Percentiles rank a stretch among this genome's conserved stretches.
Conservation (phyloP, 139 green algal genomes). For the Chlamydomonas incerta region DNA sequence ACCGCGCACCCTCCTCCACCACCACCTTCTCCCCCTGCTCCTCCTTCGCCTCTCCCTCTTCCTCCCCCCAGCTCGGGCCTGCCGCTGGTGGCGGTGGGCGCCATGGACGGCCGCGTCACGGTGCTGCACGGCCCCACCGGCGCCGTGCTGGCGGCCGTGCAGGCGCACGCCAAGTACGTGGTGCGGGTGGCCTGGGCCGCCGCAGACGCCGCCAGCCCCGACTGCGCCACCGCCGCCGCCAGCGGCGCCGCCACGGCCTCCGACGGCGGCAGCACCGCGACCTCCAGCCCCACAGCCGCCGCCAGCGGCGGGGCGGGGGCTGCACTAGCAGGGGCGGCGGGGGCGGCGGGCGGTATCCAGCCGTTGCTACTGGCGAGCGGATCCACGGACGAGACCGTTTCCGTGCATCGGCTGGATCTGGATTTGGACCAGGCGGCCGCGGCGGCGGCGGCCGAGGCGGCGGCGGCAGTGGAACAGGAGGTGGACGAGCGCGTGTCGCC, state of each 20-base stretch:
- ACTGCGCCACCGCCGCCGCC: background rate
- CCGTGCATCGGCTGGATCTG: slow-evolving; percentile 34
- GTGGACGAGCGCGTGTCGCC: background rate
- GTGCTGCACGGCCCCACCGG: slow-evolving; percentile 32
- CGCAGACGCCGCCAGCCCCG: background rate
- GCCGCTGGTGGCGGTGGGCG: slow-evolving; percentile 27
- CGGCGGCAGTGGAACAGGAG: background rate
- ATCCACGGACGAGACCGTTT: slow-evolving; percentile 59
- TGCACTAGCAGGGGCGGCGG: slow-evolving; percentile 2
- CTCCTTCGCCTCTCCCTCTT: background rate
- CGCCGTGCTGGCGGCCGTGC: background rate
- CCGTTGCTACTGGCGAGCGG: slow-evolving; percentile 42
- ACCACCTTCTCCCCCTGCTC: background rate
- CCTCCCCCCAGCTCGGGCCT: background rate
- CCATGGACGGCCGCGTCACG: slow-evolving; percentile 20
- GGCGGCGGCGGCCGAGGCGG: background rate
- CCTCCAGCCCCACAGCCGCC: no score
- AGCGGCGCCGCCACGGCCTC: background rate
- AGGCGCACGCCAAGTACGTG: slow-evolving; percentile 45
- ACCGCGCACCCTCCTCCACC: background rate
- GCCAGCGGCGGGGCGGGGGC: background rate
- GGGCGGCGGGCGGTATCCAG: background rate
- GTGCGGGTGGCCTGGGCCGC: slow-evolving; percentile 41
- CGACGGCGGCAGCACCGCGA: slow-evolving; percentile 45
- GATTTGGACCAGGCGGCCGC: background rate